phyloP scores from a whole-genome alignment of 2,329 filamentous ascomycete genomes.

The Penicillium italicum region DNA sequence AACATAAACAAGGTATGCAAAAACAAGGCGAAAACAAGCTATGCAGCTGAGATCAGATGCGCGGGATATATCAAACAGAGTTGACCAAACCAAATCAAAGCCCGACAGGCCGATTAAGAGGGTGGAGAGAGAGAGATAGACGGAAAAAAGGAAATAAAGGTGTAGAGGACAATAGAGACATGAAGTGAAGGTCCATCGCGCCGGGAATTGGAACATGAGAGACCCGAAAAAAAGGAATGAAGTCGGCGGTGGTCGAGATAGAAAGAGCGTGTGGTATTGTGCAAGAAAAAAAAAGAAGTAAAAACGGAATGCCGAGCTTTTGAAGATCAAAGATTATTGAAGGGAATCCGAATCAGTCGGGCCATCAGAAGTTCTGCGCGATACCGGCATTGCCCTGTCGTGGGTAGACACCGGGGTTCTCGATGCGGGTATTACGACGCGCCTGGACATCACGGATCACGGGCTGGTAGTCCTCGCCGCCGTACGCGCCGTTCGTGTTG shows the following conservation, averaged over 20 bases:
- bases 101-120: conserved; percentile 8
- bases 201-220: conserved; percentile 19
- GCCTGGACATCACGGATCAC: conserved; percentile 92
- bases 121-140: neutral
- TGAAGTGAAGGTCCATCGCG: conserved; percentile 27
- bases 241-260: conserved; percentile 17
- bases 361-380: conserved; percentile 80
- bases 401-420: conserved; percentile 82
- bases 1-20: neutral
- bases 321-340: conserved; percentile 1
- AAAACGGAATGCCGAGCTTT: conserved; percentile 15
- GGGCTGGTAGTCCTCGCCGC: conserved; percentile 61
- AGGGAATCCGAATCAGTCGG: conserved; percentile 24
- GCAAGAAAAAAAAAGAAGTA: neutral
- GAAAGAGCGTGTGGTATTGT: conserved; percentile 11
- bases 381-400: conserved; percentile 90
- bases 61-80: conserved; percentile 23
- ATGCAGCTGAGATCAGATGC: conserved; percentile 20
- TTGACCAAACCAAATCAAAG: conserved; percentile 10
- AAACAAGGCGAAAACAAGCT: conserved; percentile 9
- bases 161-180: conserved; percentile 24
- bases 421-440: conserved; percentile 88
- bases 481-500: conserved; percentile 51
- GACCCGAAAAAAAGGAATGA: conserved; percentile 18
- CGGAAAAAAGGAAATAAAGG: conserved; percentile 9